Evolutionary conservation across 495 filamentous ascomycete genomes (phyloP).

Genomic region (Aspergillus bertholletiae): DNA sequence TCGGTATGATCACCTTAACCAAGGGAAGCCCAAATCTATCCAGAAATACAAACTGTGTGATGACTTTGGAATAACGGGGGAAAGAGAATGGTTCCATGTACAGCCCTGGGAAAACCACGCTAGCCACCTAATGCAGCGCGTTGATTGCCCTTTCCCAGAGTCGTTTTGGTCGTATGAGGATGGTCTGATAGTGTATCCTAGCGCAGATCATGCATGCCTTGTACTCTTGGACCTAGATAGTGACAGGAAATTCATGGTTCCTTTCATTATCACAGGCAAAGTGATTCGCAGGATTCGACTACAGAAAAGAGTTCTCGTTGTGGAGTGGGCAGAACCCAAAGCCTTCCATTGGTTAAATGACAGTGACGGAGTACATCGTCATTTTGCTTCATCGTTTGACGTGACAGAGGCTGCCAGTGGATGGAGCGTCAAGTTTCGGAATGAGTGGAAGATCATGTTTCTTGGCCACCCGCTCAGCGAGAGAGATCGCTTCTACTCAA

Average conservation of each 20-base stretch:
- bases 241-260: constrained; percentile 42
- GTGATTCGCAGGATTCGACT: constrained; percentile 58
- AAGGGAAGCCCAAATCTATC: constrained; percentile 45
- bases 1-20: constrained; percentile 53
- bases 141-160: constrained; percentile 51
- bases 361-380: constrained; percentile 54
- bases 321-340: constrained; percentile 64
- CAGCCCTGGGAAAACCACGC: constrained; percentile 56
- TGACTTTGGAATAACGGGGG: constrained; percentile 30
- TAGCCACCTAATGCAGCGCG: constrained; percentile 30
- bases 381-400: constrained; percentile 64
- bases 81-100: constrained; percentile 45
- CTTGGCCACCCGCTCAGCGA: constrained; percentile 57
- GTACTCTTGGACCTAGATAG: constrained; percentile 53
- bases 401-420: constrained; percentile 26
- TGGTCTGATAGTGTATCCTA: constrained; percentile 56
- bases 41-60: constrained; percentile 42
- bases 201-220: constrained; percentile 36
- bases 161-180: constrained; percentile 60
- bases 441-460: constrained; percentile 67
- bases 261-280: constrained; percentile 52
- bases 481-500: constrained; percentile 61
- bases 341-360: constrained; percentile 59
- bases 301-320: constrained; percentile 50
- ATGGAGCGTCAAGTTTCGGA: constrained; percentile 54